Base-by-base conservation (phyloP, 345 rosid species). In the Pistacia integerrima region DNA sequence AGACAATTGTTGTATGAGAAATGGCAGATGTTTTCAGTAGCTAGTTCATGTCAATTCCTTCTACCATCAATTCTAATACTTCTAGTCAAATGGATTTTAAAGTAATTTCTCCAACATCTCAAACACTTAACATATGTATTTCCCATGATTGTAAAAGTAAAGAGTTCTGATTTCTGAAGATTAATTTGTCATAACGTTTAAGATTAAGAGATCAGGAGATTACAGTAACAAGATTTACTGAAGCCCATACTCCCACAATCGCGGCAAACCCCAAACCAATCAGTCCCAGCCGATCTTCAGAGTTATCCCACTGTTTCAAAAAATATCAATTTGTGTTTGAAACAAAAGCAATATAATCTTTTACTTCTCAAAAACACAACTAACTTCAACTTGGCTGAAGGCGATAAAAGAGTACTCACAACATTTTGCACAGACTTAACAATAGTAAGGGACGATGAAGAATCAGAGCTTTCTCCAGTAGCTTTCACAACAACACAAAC, bases 221-320 rank as follows among this genome's bases (percentile, higher is more conserved):
- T 89, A 93, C 98, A 85, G 92, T 73, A 75, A 90, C 57, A 52
- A 95, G 82, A 66, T 88, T 93, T 2, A 81, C n/a, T 46, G 99
- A 90, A 18, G 96, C 86, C 98, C 99, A 95, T 10, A 93, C 13
- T 61, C 87, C 90, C 30, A 82, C 94, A 65, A 92, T 67, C 4
- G 84, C 90, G 30, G 97, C 90, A 82, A 95, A 93, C 8, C 97
- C 88, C 78, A 95, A 84, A 67, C 99, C 98, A 38, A 88, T 69
- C 57, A 95, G 79, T 71, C 86, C 97, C 69, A 91, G 20, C 57
- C 96, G 85, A 76, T 93, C 99, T 90, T 95, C 98, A 69, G 98
- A 70, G 1, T 81, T 84, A 70, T 85, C 88, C 97, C 98, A 94
- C 98, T 92, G 87, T 76, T 76, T 38, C 69, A 62, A 11, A 73